A percentile compares a stretch with the other conserved stretches of the same genome.
These are phyloP conservation scores for Rhizophora apiculata DNA, from an alignment of 345 rosid species.

Conservation along the genomic window DNA sequence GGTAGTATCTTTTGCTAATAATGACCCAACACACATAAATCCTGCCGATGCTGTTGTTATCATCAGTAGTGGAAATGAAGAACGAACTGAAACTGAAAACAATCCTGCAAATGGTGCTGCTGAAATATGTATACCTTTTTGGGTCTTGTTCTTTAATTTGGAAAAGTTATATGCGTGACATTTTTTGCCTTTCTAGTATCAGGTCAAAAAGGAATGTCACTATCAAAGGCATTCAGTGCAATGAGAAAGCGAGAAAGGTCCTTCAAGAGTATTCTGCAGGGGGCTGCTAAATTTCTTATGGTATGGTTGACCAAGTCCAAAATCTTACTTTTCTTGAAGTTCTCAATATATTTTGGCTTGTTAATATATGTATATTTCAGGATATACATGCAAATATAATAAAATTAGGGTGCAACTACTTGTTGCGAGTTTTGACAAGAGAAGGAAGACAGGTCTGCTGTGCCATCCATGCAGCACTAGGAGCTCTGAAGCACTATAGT, in stretches of 20 bases:
- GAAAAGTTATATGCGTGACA: conserved; percentile 16
- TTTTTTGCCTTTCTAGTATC: conserved; percentile 17
- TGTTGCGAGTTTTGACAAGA: too few species aligned
- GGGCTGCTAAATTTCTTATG: conserved; percentile 42
- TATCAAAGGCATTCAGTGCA: conserved; percentile 46
- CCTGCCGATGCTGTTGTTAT: conserved; percentile 45
- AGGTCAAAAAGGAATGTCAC: conserved; percentile 46
- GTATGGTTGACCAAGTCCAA: conserved; percentile 36
- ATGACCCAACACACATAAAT: conserved; percentile 32
- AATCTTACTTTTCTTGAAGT: conserved; percentile 6
- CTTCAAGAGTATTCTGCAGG: conserved; percentile 51
- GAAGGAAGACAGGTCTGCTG: too few species aligned
- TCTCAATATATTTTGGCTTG: not conserved
- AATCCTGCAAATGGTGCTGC: conserved; percentile 35
- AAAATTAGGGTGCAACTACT: too few species aligned
- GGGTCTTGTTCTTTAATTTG: not conserved
- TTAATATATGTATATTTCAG: not conserved
- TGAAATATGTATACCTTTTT: conserved; percentile 5
- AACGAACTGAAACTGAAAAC: conserved; percentile 29
- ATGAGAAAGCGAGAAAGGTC: conserved; percentile 64
- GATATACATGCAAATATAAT: not conserved
- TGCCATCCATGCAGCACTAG: too few species aligned
- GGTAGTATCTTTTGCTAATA: conserved; percentile 55
- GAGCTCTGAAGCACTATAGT: too few species aligned
- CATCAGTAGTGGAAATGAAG: conserved; percentile 38